Conservation (phyloP, 2,329 filamentous ascomycete genomes). For the Dactylonectria estremocensis region DNA sequence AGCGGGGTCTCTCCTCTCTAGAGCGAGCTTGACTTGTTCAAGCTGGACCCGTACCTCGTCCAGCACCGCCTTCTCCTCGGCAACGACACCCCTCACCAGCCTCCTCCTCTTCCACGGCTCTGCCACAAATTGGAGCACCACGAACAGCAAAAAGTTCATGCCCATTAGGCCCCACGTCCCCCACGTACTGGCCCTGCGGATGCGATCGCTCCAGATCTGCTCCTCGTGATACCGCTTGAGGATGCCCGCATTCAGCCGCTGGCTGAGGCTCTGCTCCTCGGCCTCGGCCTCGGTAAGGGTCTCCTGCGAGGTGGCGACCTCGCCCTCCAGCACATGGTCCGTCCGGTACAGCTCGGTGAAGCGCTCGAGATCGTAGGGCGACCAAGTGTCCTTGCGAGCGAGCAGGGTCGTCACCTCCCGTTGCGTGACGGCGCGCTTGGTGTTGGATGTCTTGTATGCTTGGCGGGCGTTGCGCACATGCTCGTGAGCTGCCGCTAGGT, state of each 20-base stretch:
- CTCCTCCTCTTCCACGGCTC: slow-evolving; percentile 91
- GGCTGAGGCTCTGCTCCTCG: slow-evolving; percentile 82
- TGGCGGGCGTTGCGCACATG: slow-evolving; percentile 80
- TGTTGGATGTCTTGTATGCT: slow-evolving; percentile 86
- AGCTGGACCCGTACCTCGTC: slow-evolving; percentile 65
- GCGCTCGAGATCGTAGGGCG: slow-evolving; percentile 87
- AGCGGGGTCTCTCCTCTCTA: slow-evolving; percentile 47
- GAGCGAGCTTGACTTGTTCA: slow-evolving; percentile 50
- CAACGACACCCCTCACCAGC: slow-evolving; percentile 86
- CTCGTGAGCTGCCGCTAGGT: slow-evolving; percentile 72
- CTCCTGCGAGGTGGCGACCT: slow-evolving; percentile 80
- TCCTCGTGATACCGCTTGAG: slow-evolving; percentile 97
- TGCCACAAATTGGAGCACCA: slow-evolving; percentile 88
- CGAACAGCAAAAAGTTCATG: slow-evolving; percentile 90
- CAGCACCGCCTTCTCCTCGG: slow-evolving; percentile 76
- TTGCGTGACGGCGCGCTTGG: slow-evolving; percentile 88
- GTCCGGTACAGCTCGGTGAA: slow-evolving; percentile 94
- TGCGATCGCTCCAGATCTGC: slow-evolving; percentile 99
- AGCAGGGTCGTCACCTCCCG: slow-evolving; percentile 95
- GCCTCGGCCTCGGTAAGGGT: slow-evolving; percentile 82
- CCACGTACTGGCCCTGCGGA: slow-evolving; percentile 96
- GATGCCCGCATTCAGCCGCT: slow-evolving; percentile 85
- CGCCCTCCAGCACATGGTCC: slow-evolving; percentile 93
- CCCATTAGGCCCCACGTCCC: slow-evolving; percentile 99
- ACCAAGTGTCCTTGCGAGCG: slow-evolving; percentile 95